Evolutionary conservation across 345 rosid species (phyloP), one percentile per base, ranked within the genome.

Genomic region (Aquilaria yunnanensis): DNA sequence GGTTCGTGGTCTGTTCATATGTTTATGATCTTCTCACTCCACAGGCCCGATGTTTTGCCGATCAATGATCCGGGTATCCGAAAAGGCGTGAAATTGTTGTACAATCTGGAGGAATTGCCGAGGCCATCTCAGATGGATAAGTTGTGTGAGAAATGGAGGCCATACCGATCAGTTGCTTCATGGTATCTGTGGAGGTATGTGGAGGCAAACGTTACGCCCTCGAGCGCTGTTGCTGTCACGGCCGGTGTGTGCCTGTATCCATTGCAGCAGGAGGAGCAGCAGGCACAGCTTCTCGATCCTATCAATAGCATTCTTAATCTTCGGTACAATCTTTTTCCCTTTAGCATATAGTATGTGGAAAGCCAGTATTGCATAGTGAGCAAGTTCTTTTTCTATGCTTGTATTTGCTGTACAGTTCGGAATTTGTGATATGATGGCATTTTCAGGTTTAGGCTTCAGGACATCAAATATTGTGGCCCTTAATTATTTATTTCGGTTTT

Each of bases 1-100:
- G 97, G 97, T 3, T 86, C 96, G 1, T 91, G 97, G 96, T 91
- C 96, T 2, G 97, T 91, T 56, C 91, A 88, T 59, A 86, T 91
- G 93, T 88, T 91, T 60, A 88, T 88, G 97, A 91, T 91, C 3
- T 84, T 85, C 68, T 91, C 97, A 34, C 82, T 91, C 56, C 97
- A 86, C 56, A 81, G 96, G 67, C 97, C 94, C 0, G 97, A 91
- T 67, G 97, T 91, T 56, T 74, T 91, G 66, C 93, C 97, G 5
- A 83, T 86, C 65, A 88, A 86, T 14, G 96, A 91, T 65, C 86
- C 86, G 0, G 88, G 86, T 6, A 85, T 88, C 12, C 66, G 97
- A 72, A 91, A 88, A 70, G 96, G 96, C 43, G 91, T 91, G 70
- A 96, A 88, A 72, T 50, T 86, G 69, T 86, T 86, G 14, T 75